These are phyloP conservation scores for Tetrahymena malaccensis DNA, from an alignment of 73 alveolate genomes.

Conservation along the genomic window DNA sequence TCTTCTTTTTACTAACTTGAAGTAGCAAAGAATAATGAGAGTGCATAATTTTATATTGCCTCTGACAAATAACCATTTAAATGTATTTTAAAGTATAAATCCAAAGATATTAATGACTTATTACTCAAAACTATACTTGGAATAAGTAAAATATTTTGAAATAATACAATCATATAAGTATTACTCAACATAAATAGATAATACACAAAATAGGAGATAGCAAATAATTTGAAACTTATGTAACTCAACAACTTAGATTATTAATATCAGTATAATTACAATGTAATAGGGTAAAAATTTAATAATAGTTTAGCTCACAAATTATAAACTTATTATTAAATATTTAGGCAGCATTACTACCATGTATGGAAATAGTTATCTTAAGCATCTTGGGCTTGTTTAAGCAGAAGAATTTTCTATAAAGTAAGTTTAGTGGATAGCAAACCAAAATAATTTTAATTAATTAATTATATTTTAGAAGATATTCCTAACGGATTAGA, in stretches of 20 bases:
- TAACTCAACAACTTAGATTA: not conserved
- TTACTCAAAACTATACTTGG: not conserved
- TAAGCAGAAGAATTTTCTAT: not conserved
- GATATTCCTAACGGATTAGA: not conserved
- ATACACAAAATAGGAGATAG: not conserved
- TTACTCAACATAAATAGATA: not conserved
- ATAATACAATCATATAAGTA: no score
- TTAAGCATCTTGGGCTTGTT: not conserved
- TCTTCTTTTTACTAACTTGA: not conserved
- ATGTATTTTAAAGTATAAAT: not conserved
- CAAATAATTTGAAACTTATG: not conserved
- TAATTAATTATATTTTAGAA: not conserved
- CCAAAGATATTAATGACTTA: not conserved
- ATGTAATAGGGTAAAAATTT: not conserved
- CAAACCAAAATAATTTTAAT: not conserved
- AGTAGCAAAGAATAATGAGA: not conserved
- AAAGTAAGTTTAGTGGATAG: not conserved
- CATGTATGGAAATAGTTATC: not conserved
- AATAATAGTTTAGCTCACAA: not conserved
- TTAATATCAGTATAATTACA: not conserved
- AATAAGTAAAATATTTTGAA: not conserved
- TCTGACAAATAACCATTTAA: not conserved
- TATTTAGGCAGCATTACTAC: not conserved
- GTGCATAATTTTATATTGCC: not conserved
- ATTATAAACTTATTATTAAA: not conserved